Conservation (phyloP, 2,329 filamentous ascomycete species). For the Cryphonectria parasitica region DNA sequence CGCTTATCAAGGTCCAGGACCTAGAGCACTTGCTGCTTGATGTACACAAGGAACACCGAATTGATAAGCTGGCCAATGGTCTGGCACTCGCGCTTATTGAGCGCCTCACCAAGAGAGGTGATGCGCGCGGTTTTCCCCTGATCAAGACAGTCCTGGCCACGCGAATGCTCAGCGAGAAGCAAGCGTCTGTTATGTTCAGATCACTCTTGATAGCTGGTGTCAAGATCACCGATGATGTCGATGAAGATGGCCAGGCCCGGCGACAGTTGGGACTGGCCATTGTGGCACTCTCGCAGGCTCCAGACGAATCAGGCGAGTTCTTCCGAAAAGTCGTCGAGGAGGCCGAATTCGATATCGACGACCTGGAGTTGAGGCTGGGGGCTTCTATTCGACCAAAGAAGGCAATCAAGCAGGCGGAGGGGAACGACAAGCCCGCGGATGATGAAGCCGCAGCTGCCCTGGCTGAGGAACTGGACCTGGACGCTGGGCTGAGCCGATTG, state of each 20-base stretch:
- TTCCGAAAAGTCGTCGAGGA: conserved; percentile 70
- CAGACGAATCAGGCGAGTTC: conserved; percentile 62
- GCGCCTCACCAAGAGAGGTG: conserved; percentile 62
- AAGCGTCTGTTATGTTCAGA: conserved; percentile 68
- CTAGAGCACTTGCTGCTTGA: conserved; percentile 63
- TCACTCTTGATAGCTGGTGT: conserved; percentile 64
- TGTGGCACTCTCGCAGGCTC: conserved; percentile 66
- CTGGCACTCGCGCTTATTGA: conserved; percentile 70
- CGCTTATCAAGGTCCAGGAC: conserved; percentile 65
- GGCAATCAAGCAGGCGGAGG: conserved; percentile 44
- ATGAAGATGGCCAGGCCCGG: conserved; percentile 59
- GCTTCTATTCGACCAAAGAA: conserved; percentile 65
- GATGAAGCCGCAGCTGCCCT: conserved; percentile 36
- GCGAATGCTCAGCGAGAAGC: conserved; percentile 64
- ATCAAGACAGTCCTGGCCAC: conserved; percentile 66
- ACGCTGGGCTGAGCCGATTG: conserved; percentile 45
- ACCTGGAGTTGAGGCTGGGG: conserved; percentile 75
- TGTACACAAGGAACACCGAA: conserved; percentile 66
- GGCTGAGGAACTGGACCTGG: conserved; percentile 43
- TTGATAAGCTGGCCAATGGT: conserved; percentile 73
- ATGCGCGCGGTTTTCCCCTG: conserved; percentile 58
- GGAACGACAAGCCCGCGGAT: conserved; percentile 53
- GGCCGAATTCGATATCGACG: conserved; percentile 72
- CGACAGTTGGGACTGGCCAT: conserved; percentile 68
- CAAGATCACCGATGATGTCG: conserved; percentile 58